Conservation (phyloP, 2,329 filamentous ascomycete genomes). For the Ceratocystis papillata region DNA sequence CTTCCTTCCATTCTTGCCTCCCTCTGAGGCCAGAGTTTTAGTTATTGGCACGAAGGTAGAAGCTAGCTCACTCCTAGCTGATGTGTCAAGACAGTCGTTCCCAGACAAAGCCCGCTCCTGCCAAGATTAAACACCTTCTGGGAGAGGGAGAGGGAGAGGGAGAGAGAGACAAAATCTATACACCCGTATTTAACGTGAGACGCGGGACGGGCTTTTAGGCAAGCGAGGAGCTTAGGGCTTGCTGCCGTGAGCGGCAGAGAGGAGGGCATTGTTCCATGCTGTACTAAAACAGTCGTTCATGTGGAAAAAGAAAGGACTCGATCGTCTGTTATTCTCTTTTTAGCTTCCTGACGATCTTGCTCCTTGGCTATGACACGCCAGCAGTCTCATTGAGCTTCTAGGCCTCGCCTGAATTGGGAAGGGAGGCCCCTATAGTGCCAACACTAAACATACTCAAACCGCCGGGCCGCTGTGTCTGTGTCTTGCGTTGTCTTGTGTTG, state of each 20-base stretch:
- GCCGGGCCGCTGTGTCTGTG: too few relatives aligned
- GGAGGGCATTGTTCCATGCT: neutral
- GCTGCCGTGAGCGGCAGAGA: neutral
- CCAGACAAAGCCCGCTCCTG: neutral
- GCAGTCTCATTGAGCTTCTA: neutral
- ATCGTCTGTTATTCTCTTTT: too few relatives aligned
- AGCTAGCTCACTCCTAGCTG: neutral
- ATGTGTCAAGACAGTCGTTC: neutral
- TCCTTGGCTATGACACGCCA: neutral
- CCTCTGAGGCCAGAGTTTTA: neutral
- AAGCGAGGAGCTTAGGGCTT: neutral
- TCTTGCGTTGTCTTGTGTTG: too few relatives aligned
- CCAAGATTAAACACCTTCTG: too few relatives aligned
- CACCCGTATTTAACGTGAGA: conserved; percentile 5
- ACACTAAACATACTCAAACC: too few relatives aligned
- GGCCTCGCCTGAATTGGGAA: neutral
- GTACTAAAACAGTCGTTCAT: neutral
- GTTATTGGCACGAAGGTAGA: neutral
- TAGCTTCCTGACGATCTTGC: neutral
- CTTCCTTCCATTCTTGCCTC: neutral
- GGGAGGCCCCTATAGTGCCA: too few relatives aligned
- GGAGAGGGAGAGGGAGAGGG: too few relatives aligned
- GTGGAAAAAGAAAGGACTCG: too few relatives aligned
- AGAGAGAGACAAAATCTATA: neutral
- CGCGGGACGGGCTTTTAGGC: neutral